These are phyloP conservation scores for Yueomyces sp. DNA, from an alignment of 1,139 yeast species.

Conservation along the genomic window DNA sequence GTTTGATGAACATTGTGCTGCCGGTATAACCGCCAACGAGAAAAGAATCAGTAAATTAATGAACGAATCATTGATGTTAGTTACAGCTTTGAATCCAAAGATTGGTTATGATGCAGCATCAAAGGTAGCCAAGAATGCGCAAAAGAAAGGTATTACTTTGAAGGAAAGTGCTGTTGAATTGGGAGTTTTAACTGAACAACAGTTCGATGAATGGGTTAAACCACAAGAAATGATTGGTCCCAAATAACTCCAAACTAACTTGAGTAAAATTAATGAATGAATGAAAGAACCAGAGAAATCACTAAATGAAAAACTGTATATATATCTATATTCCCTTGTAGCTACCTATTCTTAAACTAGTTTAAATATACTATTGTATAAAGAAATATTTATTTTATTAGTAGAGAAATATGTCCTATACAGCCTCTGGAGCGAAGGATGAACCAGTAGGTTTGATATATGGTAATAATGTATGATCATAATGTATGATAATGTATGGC, in stretches of 20 bases:
- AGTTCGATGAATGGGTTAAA: slow-evolving; percentile 92
- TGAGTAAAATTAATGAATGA: background rate
- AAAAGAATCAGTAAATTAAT: slow-evolving; percentile 76
- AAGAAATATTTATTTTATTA: too few species aligned
- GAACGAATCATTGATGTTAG: slow-evolving; percentile 94
- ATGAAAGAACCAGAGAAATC: too few species aligned
- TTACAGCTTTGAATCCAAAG: slow-evolving; percentile 96
- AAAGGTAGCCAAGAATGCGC: slow-evolving; percentile 96
- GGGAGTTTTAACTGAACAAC: slow-evolving; percentile 67
- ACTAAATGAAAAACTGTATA: too few species aligned
- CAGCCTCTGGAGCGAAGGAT: too few species aligned
- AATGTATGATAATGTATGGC: too few species aligned
- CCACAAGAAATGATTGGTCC: slow-evolving; percentile 99
- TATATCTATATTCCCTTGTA: too few species aligned
- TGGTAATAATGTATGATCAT: too few species aligned
- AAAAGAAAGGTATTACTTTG: slow-evolving; percentile 91
- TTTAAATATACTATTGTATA: too few species aligned
- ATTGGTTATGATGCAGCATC: slow-evolving; percentile 97
- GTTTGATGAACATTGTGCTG: slow-evolving; percentile 89
- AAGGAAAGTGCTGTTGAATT: slow-evolving; percentile 90
- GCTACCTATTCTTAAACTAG: too few species aligned
- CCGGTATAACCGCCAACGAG: slow-evolving; percentile 81
- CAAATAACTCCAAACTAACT: slow-evolving; percentile 21
- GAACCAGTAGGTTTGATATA: too few species aligned
- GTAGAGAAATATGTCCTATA: too few species aligned